A percentile compares a stretch with the other conserved stretches of the same genome.
Evolutionary conservation across 192 early-diverging fungal species (phyloP).

Genomic region (Lobosporangium transversale): DNA sequence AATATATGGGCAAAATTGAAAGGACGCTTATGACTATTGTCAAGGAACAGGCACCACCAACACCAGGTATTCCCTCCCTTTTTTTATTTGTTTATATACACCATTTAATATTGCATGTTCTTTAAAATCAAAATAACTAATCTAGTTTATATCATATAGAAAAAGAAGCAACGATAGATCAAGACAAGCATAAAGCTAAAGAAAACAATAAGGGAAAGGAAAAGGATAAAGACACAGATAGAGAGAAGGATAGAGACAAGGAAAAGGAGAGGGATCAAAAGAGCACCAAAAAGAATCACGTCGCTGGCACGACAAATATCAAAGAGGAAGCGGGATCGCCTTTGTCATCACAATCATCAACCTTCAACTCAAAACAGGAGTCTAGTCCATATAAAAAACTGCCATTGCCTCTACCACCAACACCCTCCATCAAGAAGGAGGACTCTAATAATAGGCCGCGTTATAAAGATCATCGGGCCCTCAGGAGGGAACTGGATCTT

Average conservation of each 20-base stretch:
- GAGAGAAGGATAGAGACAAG: conserved; percentile 11
- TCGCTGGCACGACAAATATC: conserved; percentile 10
- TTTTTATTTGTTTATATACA: background rate
- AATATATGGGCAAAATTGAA: conserved; percentile 50
- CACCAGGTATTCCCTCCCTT: background rate
- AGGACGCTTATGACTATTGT: conserved; percentile 39
- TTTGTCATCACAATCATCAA: background rate
- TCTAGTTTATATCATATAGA: too few species aligned
- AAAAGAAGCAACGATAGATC: conserved; percentile 8
- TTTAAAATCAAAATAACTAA: too few species aligned
- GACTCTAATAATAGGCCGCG: too few species aligned
- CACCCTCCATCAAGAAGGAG: background rate
- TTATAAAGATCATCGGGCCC: background rate
- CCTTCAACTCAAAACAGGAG: background rate
- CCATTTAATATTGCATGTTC: too few species aligned
- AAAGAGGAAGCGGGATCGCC: conserved; percentile 8
- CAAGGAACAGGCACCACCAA: conserved; percentile 37
- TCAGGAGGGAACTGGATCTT: conserved; percentile 12
- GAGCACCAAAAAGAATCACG: conserved; percentile 7
- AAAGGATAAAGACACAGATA: background rate
- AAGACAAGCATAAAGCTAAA: background rate
- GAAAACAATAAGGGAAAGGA: background rate
- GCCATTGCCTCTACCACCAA: background rate
- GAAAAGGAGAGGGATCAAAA: conserved; percentile 18
- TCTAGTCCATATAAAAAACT: background rate